Percentiles rank a stretch among this genome's conserved stretches.
phyloP scores from a whole-genome alignment of 768 basidiomycete species.

The Neoboletus magnificus region DNA sequence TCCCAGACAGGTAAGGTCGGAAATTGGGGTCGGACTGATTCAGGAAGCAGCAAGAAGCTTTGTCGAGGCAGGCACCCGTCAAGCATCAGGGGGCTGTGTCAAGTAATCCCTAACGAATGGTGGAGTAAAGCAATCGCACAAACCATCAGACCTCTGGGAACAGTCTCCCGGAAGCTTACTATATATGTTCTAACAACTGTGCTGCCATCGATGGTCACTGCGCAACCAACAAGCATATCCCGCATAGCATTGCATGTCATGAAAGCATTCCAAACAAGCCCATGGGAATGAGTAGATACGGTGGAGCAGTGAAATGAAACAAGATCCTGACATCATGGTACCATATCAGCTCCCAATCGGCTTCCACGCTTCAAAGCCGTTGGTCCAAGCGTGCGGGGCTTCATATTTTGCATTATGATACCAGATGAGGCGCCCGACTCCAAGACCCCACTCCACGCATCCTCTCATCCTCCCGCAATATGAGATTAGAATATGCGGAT shows the following conservation, averaged over 20 bases:
- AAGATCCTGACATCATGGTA: constrained; percentile 26
- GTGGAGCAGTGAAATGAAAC: constrained; percentile 11
- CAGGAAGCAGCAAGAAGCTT: constrained; percentile 15
- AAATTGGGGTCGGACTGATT: constrained; percentile 23
- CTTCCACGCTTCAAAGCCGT: constrained; percentile 67
- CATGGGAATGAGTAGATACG: constrained; percentile 20
- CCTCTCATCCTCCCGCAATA: neutral
- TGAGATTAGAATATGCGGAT: constrained; percentile 79
- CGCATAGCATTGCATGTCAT: constrained; percentile 11
- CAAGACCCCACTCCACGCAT: constrained; percentile 13
- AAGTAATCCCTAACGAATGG: neutral
- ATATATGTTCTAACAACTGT: constrained; percentile 1
- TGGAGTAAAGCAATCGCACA: neutral
- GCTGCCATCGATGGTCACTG: constrained; percentile 9
- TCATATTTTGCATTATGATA: constrained; percentile 83
- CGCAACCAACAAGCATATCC: constrained; percentile 2
- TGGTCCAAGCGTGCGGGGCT: constrained; percentile 99
- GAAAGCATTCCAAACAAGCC: constrained; percentile 13
- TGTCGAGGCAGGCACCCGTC: constrained; percentile 16
- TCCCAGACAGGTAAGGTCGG: constrained; percentile 1
- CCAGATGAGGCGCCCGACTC: constrained; percentile 23
- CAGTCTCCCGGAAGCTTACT: neutral
- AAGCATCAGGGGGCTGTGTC: constrained; percentile 16
- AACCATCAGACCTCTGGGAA: constrained; percentile 4
- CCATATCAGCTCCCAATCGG: constrained; percentile 89